phyloP scores from a whole-genome alignment of 2,329 filamentous ascomycete genomes.

The Colletotrichum sp. region DNA sequence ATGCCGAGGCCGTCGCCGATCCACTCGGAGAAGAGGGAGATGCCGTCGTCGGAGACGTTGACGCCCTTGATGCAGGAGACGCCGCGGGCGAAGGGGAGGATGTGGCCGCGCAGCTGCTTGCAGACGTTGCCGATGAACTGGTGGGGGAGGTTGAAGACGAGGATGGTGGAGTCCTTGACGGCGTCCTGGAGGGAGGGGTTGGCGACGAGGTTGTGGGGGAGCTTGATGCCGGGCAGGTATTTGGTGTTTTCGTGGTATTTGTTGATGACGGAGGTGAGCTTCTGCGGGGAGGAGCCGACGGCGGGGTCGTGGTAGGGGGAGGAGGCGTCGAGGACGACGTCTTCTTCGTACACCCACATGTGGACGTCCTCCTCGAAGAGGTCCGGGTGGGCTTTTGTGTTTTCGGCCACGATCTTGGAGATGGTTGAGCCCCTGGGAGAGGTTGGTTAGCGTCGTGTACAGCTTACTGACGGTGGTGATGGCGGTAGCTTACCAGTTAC shows the following conservation, averaged over 20 bases:
- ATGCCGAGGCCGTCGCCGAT: constrained; percentile 92
- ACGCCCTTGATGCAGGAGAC: constrained; percentile 99
- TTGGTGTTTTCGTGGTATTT: constrained; percentile 94
- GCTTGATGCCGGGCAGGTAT: constrained; percentile 87
- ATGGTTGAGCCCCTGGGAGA: constrained; percentile 86
- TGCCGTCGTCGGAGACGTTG: constrained; percentile 84
- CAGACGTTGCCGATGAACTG: constrained; percentile 93
- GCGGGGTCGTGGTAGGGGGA: constrained; percentile 75
- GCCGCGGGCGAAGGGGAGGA: constrained; percentile 88
- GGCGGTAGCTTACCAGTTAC: constrained; percentile 77
- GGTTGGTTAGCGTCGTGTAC: neutral
- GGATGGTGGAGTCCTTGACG: constrained; percentile 82
- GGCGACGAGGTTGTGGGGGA: constrained; percentile 84
- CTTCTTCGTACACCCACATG: constrained; percentile 99
- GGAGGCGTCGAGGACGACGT: constrained; percentile 74
- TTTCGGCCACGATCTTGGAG: constrained; percentile 95
- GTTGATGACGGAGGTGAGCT: constrained; percentile 93
- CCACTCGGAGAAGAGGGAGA: constrained; percentile 91
- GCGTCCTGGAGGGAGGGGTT: constrained; percentile 82
- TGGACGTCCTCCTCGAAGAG: constrained; percentile 89
- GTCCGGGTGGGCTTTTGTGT: constrained; percentile 76
- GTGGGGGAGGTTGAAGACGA: constrained; percentile 96
- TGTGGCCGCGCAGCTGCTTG: constrained; percentile 83
- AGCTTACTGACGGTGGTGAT: neutral
- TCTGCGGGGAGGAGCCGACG: constrained; percentile 72